phyloP scores from a whole-genome alignment of 495 filamentous ascomycete species.

The Monascus purpureus region DNA sequence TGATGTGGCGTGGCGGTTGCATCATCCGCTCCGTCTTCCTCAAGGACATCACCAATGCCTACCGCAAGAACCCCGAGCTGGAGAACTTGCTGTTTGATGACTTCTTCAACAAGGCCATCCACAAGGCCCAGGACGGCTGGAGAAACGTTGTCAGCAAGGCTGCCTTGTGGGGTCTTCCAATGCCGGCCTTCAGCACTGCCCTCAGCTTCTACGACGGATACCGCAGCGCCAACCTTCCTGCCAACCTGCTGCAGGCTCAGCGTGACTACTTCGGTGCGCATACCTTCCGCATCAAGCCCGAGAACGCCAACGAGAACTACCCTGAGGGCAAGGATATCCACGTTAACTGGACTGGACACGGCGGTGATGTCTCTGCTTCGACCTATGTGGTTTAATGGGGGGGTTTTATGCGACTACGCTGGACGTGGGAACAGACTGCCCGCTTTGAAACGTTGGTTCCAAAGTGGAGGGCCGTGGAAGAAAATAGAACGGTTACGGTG shows the following conservation, averaged over 20 bases:
- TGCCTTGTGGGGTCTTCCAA: conserved; percentile 85
- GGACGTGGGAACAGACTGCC: conserved; percentile 13
- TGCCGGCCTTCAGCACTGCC: conserved; percentile 89
- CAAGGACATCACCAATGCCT: conserved; percentile 96
- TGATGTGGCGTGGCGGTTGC: conserved; percentile 99
- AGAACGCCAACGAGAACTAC: conserved; percentile 70
- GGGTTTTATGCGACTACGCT: conserved; percentile 13
- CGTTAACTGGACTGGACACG: conserved; percentile 98
- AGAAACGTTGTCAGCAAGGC: conserved; percentile 85
- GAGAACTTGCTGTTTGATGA: conserved; percentile 97
- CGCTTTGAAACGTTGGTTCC: conserved; percentile 1
- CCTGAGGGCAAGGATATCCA: conserved; percentile 82
- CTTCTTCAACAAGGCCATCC: conserved; percentile 98
- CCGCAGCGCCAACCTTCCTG: conserved; percentile 85
- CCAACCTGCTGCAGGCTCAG: conserved; percentile 96
- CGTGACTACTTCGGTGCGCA: conserved; percentile 99
- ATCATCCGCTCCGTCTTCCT: conserved; percentile 99
- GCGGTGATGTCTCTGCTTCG: conserved; percentile 90
- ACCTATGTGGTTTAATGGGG: conserved; percentile 89
- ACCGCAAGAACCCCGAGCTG: conserved; percentile 85
- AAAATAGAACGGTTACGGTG: conserved; percentile 13
- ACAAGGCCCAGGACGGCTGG: conserved; percentile 92
- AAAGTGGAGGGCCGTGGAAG: conserved; percentile 1
- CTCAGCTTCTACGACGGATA: conserved; percentile 97
- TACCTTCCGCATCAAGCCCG: conserved; percentile 96